Conservation (phyloP, 2,329 filamentous ascomycete genomes). For the Dactylellina cionopaga region DNA sequence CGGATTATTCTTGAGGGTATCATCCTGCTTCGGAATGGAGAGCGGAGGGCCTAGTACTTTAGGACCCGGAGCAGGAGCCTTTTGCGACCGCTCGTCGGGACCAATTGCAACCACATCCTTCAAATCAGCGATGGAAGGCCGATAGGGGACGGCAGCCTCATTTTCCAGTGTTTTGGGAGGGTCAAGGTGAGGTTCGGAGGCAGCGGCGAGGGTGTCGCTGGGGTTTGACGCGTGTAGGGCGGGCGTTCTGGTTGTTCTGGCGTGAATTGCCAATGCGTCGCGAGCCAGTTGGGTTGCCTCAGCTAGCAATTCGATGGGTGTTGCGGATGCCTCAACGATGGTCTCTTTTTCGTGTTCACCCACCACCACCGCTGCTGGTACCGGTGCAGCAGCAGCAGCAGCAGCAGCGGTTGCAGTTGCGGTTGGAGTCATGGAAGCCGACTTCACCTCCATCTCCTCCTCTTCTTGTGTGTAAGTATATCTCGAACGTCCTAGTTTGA, state of each 20-base stretch:
- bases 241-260: conserved; percentile 9
- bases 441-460: conserved; percentile 33
- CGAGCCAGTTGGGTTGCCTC: conserved; percentile 50
- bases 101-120: not conserved
- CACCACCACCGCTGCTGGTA: conserved; percentile 16
- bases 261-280: conserved; percentile 48
- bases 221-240: conserved; percentile 30
- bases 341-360: conserved; percentile 4
- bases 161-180: no score
- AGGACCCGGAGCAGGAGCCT: not conserved
- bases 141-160: not conserved
- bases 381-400: not conserved
- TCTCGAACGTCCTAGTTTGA: not conserved
- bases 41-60: conserved; percentile 25
- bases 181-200: not conserved
- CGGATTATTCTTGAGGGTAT: no score
- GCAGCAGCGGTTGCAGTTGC: not conserved
- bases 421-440: conserved; percentile 15
- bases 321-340: conserved; percentile 16
- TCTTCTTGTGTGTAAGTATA: not conserved
- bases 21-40: conserved; percentile 24
- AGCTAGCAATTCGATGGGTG: conserved; percentile 45
- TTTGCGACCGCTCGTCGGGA: not conserved
- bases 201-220: conserved; percentile 12
- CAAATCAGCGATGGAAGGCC: no score